phyloP scores from a whole-genome alignment of 2,329 filamentous ascomycete species.

The Rhexocercosporidium sp. region DNA sequence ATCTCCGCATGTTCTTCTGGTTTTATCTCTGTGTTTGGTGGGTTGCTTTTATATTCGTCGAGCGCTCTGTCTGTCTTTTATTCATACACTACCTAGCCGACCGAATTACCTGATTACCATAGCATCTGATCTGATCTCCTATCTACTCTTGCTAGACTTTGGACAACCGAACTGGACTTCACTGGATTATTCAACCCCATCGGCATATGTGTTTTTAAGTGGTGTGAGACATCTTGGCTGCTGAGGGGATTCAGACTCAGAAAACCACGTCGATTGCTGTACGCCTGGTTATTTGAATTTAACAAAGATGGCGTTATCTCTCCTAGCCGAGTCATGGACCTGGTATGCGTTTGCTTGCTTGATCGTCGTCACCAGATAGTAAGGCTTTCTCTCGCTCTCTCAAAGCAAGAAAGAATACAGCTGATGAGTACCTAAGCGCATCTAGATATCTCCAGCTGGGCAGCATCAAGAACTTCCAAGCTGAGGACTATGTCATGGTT shows the following conservation, averaged over 20 bases:
- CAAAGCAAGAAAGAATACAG: neutral
- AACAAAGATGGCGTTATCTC: slow-evolving; percentile 16
- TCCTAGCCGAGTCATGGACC: slow-evolving; percentile 48
- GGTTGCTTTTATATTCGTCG: neutral
- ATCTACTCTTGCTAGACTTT: neutral
- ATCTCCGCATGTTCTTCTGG: neutral
- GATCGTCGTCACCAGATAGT: slow-evolving; percentile 49
- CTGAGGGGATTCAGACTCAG: neutral
- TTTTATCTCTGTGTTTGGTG: neutral
- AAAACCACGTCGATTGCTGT: neutral
- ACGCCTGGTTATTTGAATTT: neutral
- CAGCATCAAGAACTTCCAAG: slow-evolving; percentile 55
- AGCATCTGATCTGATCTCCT: neutral
- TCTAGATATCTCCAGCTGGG: slow-evolving; percentile 49
- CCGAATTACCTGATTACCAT: neutral
- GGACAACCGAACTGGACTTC: neutral
- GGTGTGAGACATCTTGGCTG: neutral
- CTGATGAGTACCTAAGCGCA: slow-evolving; percentile 33
- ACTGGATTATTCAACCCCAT: neutral
- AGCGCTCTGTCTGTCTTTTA: neutral
- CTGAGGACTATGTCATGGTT: slow-evolving; percentile 62
- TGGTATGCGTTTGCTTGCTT: slow-evolving; percentile 51
- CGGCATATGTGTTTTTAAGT: neutral
- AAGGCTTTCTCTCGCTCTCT: slow-evolving; percentile 27
- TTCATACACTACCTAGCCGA: neutral